phyloP scores from a whole-genome alignment of 73 alveolate genomes.

The Tetrahymena elliotti region DNA sequence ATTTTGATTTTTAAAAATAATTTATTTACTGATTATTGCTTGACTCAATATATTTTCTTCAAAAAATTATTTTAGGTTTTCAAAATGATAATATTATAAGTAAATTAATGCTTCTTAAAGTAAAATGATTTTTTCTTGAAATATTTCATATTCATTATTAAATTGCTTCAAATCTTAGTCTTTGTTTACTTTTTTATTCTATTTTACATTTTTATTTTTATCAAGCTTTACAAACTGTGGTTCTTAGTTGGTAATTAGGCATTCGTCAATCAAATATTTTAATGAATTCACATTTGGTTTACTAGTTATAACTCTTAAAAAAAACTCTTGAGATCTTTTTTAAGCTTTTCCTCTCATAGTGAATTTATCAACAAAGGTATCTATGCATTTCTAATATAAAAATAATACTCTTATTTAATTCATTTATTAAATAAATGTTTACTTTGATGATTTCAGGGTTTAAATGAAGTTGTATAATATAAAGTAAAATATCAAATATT shows the following conservation, averaged over 20 bases:
- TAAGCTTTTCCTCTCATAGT: background rate
- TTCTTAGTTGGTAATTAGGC: background rate
- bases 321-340: background rate
- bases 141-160: background rate
- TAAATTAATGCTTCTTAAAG: background rate
- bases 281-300: background rate
- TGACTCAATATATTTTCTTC: background rate
- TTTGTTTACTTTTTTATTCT: background rate
- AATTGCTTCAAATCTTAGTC: background rate
- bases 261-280: background rate
- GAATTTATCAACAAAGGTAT: background rate
- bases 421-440: background rate
- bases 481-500: background rate
- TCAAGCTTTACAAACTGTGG: background rate
- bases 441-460: background rate
- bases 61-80: background rate
- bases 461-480: background rate
- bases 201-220: background rate
- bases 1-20: background rate
- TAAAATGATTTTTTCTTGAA: background rate
- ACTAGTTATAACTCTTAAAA: background rate
- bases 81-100: background rate
- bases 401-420: background rate
- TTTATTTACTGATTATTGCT: background rate
- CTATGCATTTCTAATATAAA: background rate